Evolutionary conservation across 495 filamentous ascomycete species (phyloP).

Genomic region (Cladorrhinum samala): DNA sequence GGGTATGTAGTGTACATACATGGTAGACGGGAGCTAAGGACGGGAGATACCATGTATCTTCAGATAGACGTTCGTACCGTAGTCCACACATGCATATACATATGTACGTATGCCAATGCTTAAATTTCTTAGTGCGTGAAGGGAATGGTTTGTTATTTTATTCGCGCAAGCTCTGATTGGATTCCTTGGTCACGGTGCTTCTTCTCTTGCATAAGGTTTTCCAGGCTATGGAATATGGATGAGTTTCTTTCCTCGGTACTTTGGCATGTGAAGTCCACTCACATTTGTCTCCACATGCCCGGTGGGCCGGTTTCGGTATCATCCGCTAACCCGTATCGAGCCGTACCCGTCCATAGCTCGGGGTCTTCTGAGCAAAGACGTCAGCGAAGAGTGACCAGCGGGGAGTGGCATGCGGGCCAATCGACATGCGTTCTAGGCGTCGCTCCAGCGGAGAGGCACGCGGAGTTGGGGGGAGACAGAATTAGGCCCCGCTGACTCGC

Average conservation of each 20-base stretch:
- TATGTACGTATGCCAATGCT: too few relatives aligned
- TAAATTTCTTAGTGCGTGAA: too few relatives aligned
- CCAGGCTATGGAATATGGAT: neutral
- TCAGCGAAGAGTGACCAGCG: neutral
- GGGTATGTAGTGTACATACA: too few relatives aligned
- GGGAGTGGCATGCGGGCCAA: neutral
- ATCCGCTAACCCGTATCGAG: slow-evolving; percentile 21
- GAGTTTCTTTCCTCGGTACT: neutral
- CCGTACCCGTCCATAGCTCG: too few relatives aligned
- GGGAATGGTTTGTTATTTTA: too few relatives aligned
- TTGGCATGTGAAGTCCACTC: slow-evolving; percentile 20
- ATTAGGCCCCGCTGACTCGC: slow-evolving; percentile 18
- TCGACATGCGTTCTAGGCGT: neutral
- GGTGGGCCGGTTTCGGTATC: slow-evolving; percentile 1
- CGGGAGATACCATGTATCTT: too few relatives aligned
- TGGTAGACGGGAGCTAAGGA: too few relatives aligned
- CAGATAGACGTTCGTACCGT: too few relatives aligned
- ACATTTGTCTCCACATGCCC: neutral
- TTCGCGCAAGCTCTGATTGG: too few relatives aligned
- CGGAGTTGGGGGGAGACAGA: neutral
- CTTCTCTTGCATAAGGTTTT: neutral
- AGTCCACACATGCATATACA: too few relatives aligned
- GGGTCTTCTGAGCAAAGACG: too few relatives aligned
- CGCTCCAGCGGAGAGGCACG: too few relatives aligned
- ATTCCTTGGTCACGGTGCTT: neutral